These are phyloP conservation scores for Cyberlindnera nakhonratchasimensis DNA, from an alignment of 805 yeast genomes.

Conservation along the genomic window DNA sequence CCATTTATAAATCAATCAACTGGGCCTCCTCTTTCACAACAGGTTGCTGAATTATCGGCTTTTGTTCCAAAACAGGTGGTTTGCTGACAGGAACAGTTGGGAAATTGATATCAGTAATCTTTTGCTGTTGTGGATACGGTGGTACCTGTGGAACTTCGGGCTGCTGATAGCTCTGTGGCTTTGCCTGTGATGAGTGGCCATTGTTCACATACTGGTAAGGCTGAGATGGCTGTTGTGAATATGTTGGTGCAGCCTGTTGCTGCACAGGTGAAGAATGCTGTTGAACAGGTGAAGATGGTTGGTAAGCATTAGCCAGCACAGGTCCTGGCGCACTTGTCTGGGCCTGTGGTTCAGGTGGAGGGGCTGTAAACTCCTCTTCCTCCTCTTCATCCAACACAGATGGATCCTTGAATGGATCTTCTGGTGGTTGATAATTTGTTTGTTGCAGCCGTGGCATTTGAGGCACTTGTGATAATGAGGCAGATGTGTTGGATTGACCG, in stretches of 20 bases:
- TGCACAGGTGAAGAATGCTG: constrained; percentile 3
- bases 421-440: constrained; percentile 5
- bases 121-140: constrained; percentile 13
- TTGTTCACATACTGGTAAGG: constrained; percentile 9
- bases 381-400: constrained; percentile 14
- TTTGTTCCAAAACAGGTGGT: constrained; percentile 12
- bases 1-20: constrained; percentile 32
- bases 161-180: background rate
- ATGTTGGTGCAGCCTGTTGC: constrained; percentile 13
- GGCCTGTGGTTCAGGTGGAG: constrained; percentile 11
- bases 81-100: constrained; percentile 39
- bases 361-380: constrained; percentile 25
- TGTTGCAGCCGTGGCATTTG: constrained; percentile 10
- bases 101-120: constrained; percentile 36
- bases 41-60: constrained; percentile 6
- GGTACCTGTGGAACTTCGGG: constrained; percentile 4
- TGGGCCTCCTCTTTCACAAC: constrained; percentile 22
- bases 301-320: background rate
- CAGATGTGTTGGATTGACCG: constrained; percentile 2
- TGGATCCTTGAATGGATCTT: constrained; percentile 15
- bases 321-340: background rate
- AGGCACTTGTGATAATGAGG: background rate
- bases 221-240: constrained; percentile 14
- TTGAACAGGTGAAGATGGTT: constrained; percentile 4
- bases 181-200: constrained; percentile 5